Evolutionary conservation across 2,329 filamentous ascomycete species (phyloP).

Genomic region (Trematosphaeria pertusa): DNA sequence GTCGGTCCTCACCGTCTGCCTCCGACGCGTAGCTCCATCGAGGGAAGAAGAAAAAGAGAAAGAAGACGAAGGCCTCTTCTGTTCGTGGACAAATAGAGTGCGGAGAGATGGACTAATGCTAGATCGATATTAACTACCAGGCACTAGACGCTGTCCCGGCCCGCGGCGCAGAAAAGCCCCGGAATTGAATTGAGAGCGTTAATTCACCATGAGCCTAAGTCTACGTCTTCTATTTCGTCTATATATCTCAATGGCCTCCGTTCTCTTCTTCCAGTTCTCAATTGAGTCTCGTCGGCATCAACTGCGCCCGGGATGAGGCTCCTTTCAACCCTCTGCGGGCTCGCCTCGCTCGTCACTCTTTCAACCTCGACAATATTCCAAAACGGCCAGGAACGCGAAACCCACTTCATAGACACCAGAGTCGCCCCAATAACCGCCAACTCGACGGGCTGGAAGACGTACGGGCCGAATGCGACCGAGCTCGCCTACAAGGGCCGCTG

Average conservation of each 20-base stretch:
- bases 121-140: constrained; percentile 10
- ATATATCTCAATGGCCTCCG: neutral
- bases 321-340: constrained; percentile 4
- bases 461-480: constrained; percentile 59
- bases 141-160: neutral
- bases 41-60: too few relatives aligned
- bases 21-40: too few relatives aligned
- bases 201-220: neutral
- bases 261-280: neutral
- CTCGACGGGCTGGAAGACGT: constrained; percentile 54
- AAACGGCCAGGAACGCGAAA: constrained; percentile 51
- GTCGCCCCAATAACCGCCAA: constrained; percentile 34
- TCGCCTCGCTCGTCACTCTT: constrained; percentile 24
- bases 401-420: constrained; percentile 49
- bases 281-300: constrained; percentile 6
- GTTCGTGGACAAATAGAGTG: constrained; percentile 6
- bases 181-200: constrained; percentile 1
- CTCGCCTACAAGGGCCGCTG: constrained; percentile 69
- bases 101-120: constrained; percentile 1
- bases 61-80: neutral
- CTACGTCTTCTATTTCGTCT: neutral
- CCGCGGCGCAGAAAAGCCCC: neutral
- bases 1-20: neutral
- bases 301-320: constrained; percentile 19
- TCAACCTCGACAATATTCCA: constrained; percentile 50